These are phyloP conservation scores for Colletotrichum shisoi DNA, from an alignment of 2,329 filamentous ascomycete species.

Conservation along the genomic window DNA sequence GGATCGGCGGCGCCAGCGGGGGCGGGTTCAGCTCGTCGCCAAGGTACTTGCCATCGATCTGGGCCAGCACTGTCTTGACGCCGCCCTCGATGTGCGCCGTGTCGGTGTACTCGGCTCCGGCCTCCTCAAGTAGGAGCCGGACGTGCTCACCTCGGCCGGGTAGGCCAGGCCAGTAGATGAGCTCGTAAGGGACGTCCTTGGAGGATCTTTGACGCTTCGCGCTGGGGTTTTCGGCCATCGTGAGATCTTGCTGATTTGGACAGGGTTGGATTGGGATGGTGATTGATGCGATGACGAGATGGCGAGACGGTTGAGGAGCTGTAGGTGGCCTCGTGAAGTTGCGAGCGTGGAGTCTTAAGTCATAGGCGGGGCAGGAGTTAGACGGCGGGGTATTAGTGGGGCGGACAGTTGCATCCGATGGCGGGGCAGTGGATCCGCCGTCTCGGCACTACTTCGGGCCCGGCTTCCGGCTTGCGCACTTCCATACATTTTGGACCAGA, in stretches of 20 bases:
- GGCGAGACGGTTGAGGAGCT: not conserved
- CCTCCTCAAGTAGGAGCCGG: conserved; percentile 75
- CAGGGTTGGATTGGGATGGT: not conserved
- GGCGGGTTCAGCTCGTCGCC: conserved; percentile 69
- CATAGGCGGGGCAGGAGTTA: conserved; percentile 23
- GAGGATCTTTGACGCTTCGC: conserved; percentile 47
- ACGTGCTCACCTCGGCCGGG: conserved; percentile 79
- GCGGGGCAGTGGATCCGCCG: conserved; percentile 11
- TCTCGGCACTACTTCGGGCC: not conserved
- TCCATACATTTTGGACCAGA: too few relatives aligned
- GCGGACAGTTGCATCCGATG: conserved; percentile 19
- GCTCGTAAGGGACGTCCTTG: conserved; percentile 64
- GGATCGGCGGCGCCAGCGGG: conserved; percentile 70
- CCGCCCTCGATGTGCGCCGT: conserved; percentile 59
- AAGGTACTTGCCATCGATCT: conserved; percentile 55
- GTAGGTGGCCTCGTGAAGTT: not conserved
- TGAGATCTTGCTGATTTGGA: not conserved
- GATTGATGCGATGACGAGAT: not conserved
- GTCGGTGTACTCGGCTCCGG: conserved; percentile 71
- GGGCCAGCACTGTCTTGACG: conserved; percentile 57
- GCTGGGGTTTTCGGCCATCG: conserved; percentile 38
- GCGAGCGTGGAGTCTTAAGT: conserved; percentile 18
- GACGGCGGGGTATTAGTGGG: conserved; percentile 29
- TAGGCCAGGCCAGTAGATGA: conserved; percentile 75
- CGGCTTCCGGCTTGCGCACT: too few relatives aligned